Evolutionary conservation across 2,329 filamentous ascomycete genomes (phyloP), one percentile per base, ranked within the genome.

Genomic region (Aspergillus persii): DNA sequence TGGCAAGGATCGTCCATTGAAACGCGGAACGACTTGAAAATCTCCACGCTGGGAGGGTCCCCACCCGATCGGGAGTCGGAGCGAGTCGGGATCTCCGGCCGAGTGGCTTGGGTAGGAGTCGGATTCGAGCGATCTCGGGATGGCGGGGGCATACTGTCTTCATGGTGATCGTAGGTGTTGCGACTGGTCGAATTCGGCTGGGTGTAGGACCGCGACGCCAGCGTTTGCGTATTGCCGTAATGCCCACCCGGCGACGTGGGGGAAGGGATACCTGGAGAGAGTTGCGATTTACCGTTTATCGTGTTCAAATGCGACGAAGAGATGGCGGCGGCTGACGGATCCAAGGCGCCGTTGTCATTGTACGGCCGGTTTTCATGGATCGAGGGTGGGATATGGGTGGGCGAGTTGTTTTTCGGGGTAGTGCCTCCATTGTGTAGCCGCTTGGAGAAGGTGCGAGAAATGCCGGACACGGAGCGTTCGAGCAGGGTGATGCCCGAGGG

Each of bases 1-100:
- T 96, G 90, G 79, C 95, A 99, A 2, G 95, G 95, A 71, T 99
- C 95, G 67, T 99, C 95, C 85, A 98, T 96, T 73, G 91, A 95
- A 62, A 99, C 95, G 44, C 94, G 89, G 84, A 99, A 99, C 1
- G 91, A 96, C 76, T 99, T 99, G 86, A 98, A 98, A 60, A 99
- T 97, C 76, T 99, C 95, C 60, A 97, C 93, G 46, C 76, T 79
- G 15, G 76, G 76, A 7, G 76, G 75, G 53, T 68, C 67, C 31
- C 69, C 65, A 26, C 70, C 61, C 0, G 67, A 63, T 58, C 70
- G 61, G 29, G 72, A 73, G 15, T 75, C 70, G 23, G 68, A 63
- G 48, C 71, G 69, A 9, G 69, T 68, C 1, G 72, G 72, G 30
- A 74, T 67, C 33, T 76, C 70, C 8, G 70, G 66, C 9, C 74